Evolutionary conservation across 2,329 filamentous ascomycete species (phyloP), one percentile per base, ranked within the genome.

Genomic region (Alternaria arborescens): DNA sequence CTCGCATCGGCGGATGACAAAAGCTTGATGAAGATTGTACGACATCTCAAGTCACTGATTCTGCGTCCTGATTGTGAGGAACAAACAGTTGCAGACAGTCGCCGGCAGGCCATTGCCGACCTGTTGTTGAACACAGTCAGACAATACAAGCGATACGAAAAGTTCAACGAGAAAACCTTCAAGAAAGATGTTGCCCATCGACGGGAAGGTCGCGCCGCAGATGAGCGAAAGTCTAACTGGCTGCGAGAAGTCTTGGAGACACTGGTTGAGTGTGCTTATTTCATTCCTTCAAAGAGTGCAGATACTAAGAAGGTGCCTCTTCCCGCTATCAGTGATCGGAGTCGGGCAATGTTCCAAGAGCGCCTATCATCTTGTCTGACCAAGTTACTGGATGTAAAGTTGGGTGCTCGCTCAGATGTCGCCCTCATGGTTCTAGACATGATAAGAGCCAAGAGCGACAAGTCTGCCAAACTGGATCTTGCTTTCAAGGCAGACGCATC

Each of bases 1-100:
- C 79, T 96, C 5, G 84, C 88, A 53, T 84, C 85, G 43, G 85
- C 87, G 8, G 85, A 86, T 60, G 70, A 79, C n/a, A 74, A 81
- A 26, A 78, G 80, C 8, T 66, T 87, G 24, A 79, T 65, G 60
- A 76, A 76, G 65, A 86, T 89, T 34, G 82, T 89, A 22, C 83
- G 86, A 8, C 75, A 85, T 11, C 77, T 87, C 34, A 79, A 81
- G 44, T 72, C 77, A 7, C 71, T 85, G 16, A 80, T 87, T 43
- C 75, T 80, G 5, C 76, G 77, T 7, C 83, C 84, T 1, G 81
- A 80, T 11, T 73, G 65, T 28, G 70, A 77, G 20, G 84, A 87
- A 46, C 78, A 80, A 42, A 79, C 79, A 62, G 72, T 78, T 22
- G 81, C 82, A 51, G 79, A 83, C 28, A 77, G 77, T 8, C 81